Percentiles rank a stretch among this genome's conserved stretches.
phyloP scores from a whole-genome alignment of 2,329 filamentous ascomycete species.

The Dothistroma septosporum region DNA sequence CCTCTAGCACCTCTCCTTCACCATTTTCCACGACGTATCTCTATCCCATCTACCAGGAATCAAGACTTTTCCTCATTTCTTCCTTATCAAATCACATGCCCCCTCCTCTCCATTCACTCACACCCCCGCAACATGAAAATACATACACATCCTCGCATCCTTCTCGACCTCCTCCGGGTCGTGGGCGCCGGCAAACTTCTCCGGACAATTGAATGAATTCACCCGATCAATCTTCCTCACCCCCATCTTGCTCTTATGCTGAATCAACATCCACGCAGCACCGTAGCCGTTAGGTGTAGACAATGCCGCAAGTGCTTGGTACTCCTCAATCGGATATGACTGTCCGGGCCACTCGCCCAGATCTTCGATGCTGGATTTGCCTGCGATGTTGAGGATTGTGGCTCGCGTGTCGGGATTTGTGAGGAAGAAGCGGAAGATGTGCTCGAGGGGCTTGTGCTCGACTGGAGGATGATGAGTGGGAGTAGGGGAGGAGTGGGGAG shows the following conservation, averaged over 20 bases:
- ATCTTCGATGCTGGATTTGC: not conserved
- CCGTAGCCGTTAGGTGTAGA: not conserved
- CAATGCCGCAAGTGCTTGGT: not conserved
- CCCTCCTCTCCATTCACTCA: not conserved
- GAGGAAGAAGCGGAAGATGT: not conserved
- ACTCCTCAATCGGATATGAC: not conserved
- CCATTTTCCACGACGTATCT: not conserved
- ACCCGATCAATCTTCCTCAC: constrained; percentile 2
- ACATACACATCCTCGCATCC: constrained; percentile 2
- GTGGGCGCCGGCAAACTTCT: not conserved
- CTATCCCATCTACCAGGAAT: not conserved
- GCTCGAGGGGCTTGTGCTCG: not conserved
- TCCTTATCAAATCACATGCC: not conserved
- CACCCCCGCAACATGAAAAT: not conserved
- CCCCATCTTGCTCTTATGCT: constrained; percentile 4
- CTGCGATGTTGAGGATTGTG: not conserved
- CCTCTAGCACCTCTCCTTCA: too few species aligned
- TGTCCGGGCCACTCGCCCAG: constrained; percentile 6
- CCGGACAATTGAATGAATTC: constrained; percentile 2
- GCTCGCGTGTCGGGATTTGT: not conserved
- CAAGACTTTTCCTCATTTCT: not conserved
- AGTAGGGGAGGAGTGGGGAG: not conserved
- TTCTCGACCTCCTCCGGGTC: not conserved
- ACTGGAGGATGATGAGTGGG: not conserved
- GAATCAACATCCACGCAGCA: not conserved